phyloP scores from a whole-genome alignment of 1,284 basidiomycete species.

The Porogramme epimiltina region DNA sequence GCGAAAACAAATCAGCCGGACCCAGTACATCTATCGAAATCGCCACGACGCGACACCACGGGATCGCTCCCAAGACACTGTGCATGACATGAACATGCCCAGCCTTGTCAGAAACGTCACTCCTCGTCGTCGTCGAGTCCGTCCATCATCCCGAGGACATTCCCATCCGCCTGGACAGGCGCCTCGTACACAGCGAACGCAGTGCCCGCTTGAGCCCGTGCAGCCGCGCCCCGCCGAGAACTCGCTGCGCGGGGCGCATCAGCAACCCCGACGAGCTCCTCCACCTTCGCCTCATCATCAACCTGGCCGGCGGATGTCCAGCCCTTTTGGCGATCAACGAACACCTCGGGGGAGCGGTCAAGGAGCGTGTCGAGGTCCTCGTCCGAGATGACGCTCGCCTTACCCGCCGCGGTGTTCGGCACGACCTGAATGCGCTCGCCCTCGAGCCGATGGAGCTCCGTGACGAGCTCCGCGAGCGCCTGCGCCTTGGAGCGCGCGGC shows the following conservation, averaged over 20 bases:
- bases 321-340: constrained; percentile 73
- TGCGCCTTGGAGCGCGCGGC: too few relatives aligned
- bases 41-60: too few relatives aligned
- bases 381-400: constrained; percentile 77
- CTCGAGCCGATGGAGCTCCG: constrained; percentile 80
- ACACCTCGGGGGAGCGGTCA: constrained; percentile 83
- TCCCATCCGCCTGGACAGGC: constrained; percentile 67
- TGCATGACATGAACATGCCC: too few relatives aligned
- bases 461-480: constrained; percentile 80
- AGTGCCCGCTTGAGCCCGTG: constrained; percentile 38
- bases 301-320: constrained; percentile 60
- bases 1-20: too few relatives aligned
- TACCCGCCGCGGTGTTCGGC: constrained; percentile 67
- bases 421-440: constrained; percentile 91
- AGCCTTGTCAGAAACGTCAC: too few relatives aligned
- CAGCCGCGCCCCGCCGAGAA: too few relatives aligned
- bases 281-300: constrained; percentile 23
- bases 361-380: constrained; percentile 79
- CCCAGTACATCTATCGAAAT: too few relatives aligned
- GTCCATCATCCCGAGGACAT: constrained; percentile 73
- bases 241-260: too few relatives aligned
- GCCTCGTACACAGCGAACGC: constrained; percentile 87
- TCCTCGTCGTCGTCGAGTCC: constrained; percentile 15
- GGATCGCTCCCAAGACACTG: too few relatives aligned
- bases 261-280: constrained; percentile 3